A percentile compares a stretch with the other conserved stretches of the same genome.
phyloP scores from a whole-genome alignment of 208 protist genomes.

The Trypanosoma avium region DNA sequence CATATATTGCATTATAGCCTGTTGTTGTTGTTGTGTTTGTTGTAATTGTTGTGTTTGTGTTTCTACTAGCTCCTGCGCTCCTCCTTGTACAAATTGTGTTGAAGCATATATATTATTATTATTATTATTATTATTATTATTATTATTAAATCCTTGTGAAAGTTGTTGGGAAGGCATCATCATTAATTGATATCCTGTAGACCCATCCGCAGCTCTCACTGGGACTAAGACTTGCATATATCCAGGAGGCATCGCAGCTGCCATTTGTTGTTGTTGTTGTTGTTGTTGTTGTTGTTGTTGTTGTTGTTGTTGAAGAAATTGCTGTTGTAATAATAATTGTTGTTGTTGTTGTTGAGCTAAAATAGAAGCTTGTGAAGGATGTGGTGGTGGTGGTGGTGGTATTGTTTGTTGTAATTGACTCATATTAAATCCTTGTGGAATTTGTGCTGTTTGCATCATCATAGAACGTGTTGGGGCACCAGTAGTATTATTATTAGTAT shows the following conservation, averaged over 20 bases:
- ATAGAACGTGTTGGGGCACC: slow-evolving; percentile 2
- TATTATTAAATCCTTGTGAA: too few species aligned
- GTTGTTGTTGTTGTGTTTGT: slow-evolving; percentile 20
- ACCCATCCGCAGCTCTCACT: slow-evolving; percentile 9
- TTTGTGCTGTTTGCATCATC: slow-evolving; percentile 13
- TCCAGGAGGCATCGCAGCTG: slow-evolving; percentile 9
- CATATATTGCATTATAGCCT: slow-evolving; percentile 16
- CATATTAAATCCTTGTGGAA: not conserved
- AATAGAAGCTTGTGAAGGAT: not conserved
- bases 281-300: slow-evolving; percentile 4
- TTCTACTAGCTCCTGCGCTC: too few species aligned
- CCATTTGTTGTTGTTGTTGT: slow-evolving; percentile 12
- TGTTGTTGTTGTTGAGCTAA: slow-evolving; percentile 2
- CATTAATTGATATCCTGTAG: slow-evolving; percentile 21
- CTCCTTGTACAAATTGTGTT: too few species aligned
- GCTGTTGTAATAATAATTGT: slow-evolving; percentile 3
- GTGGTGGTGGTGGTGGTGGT: slow-evolving; percentile 2
- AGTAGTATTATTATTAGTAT: not conserved
- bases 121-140: too few species aligned
- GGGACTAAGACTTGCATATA: slow-evolving; percentile 21
- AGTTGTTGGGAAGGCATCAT: slow-evolving; percentile 22
- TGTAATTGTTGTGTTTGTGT: slow-evolving; percentile 5
- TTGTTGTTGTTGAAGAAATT: slow-evolving; percentile 2
- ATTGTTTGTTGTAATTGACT: not conserved
- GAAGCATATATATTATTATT: too few species aligned